These are phyloP conservation scores for Chaetomium globosum DNA, from an alignment of 2,329 filamentous ascomycete species.

Conservation along the genomic window DNA sequence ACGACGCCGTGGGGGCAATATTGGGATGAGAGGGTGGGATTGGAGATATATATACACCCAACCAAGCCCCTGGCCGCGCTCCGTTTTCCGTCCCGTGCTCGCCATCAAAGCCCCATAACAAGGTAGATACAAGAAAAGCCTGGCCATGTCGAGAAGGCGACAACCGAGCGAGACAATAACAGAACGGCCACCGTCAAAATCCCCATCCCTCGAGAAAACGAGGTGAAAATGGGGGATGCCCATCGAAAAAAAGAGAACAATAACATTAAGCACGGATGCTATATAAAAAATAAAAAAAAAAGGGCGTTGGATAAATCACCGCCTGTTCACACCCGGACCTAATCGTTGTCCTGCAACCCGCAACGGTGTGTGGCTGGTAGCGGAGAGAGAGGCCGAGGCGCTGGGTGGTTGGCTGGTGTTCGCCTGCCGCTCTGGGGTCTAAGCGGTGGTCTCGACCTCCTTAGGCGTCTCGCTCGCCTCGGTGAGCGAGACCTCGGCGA, in stretches of 20 bases:
- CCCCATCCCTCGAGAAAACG: neutral
- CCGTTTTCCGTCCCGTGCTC: neutral
- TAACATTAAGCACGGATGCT: conserved; percentile 5
- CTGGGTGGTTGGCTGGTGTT: neutral
- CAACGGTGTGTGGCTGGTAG: neutral
- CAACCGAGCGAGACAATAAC: neutral
- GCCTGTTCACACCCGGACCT: neutral
- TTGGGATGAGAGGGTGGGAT: neutral
- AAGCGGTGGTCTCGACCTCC: conserved; percentile 27
- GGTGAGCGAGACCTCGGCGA: conserved; percentile 56
- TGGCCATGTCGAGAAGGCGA: neutral
- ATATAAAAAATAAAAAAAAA: neutral
- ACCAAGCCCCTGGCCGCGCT: neutral
- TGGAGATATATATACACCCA: conserved; percentile 1
- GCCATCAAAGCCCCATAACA: neutral
- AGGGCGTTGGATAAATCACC: neutral
- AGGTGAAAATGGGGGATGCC: neutral
- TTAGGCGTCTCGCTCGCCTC: conserved; percentile 20
- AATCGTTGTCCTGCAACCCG: neutral
- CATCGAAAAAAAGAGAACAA: neutral
- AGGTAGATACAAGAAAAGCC: conserved; percentile 7
- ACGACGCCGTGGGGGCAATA: neutral
- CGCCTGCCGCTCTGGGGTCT: neutral
- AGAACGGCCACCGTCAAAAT: neutral
- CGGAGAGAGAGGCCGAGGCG: neutral